A percentile compares a stretch with the other conserved stretches of the same genome.
Evolutionary conservation across 2,329 filamentous ascomycete species (phyloP).

Genomic region (Shiraia sp.): DNA sequence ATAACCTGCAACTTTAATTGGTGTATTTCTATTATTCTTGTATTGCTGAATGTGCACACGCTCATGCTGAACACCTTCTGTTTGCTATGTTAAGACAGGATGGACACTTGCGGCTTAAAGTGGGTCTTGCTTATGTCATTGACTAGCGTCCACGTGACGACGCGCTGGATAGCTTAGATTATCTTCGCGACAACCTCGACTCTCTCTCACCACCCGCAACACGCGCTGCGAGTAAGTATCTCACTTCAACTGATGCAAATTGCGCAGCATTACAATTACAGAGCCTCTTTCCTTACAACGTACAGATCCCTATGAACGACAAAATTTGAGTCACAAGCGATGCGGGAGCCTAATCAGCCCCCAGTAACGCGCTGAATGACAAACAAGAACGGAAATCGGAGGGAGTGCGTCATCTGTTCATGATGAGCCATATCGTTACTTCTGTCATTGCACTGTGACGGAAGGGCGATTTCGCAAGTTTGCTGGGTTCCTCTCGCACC

Average conservation of each 20-base stretch:
- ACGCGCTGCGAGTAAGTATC: conserved; percentile 32
- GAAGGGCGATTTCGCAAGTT: conserved; percentile 13
- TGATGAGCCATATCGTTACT: conserved; percentile 20
- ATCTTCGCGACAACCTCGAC: conserved; percentile 14
- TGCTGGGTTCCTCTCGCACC: conserved; percentile 18
- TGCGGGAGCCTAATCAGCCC: conserved; percentile 27
- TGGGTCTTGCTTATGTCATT: conserved; percentile 8
- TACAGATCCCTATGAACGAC: conserved; percentile 35
- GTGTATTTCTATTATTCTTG: not conserved
- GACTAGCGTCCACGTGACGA: conserved; percentile 17
- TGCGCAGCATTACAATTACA: too few relatives aligned
- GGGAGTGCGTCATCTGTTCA: conserved; percentile 35
- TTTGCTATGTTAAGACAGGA: too few relatives aligned
- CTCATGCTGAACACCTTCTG: too few relatives aligned
- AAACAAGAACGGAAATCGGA: conserved; percentile 41
- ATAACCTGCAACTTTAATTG: conserved; percentile 2
- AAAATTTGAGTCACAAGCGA: conserved; percentile 29
- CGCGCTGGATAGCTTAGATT: conserved; percentile 12
- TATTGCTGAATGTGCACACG: too few relatives aligned
- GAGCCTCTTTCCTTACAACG: conserved; percentile 13
- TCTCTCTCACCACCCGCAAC: conserved; percentile 26
- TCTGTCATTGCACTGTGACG: conserved; percentile 23
- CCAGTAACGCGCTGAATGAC: conserved; percentile 27
- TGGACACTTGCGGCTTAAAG: too few relatives aligned
- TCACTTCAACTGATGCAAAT: not conserved